Conservation (phyloP, 75 land plant species). For the Chamaecyparis obtusa region DNA sequence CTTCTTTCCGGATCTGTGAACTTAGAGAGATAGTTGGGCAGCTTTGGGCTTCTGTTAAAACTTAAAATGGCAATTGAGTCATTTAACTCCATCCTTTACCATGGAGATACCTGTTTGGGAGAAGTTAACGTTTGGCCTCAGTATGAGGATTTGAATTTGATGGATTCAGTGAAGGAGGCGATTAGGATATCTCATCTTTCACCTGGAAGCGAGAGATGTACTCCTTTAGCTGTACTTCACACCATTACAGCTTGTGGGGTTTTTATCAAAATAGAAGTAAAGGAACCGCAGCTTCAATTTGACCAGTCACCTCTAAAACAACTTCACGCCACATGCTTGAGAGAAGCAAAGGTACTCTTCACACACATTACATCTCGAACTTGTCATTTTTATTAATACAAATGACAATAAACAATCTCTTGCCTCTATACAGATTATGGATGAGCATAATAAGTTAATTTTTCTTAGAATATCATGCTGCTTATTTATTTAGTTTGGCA, state of each 20-base stretch:
- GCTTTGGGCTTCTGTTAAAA: slow-evolving; percentile 12
- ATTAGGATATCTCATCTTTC: slow-evolving; percentile 68
- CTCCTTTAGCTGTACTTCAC: slow-evolving; percentile 78
- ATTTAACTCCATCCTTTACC: slow-evolving; percentile 39
- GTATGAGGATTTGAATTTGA: slow-evolving; percentile 42
- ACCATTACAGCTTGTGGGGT: slow-evolving; percentile 61
- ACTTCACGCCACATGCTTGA: slow-evolving; percentile 70
- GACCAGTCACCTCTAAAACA: slow-evolving; percentile 32
- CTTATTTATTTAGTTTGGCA: neutral
- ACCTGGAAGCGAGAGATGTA: slow-evolving; percentile 75
- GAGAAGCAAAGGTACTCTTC: slow-evolving; percentile 66
- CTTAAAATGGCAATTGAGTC: slow-evolving; percentile 8
- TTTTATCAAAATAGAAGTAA: slow-evolving; percentile 64
- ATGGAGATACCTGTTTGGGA: slow-evolving; percentile 50
- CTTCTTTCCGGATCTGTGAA: neutral
- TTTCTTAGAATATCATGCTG: neutral
- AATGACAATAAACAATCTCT: neutral
- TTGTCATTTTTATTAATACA: neutral
- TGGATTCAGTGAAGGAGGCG: slow-evolving; percentile 31
- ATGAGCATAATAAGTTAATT: neutral
- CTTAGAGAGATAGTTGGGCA: neutral
- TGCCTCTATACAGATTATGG: neutral
- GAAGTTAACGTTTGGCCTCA: slow-evolving; percentile 45
- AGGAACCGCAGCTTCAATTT: slow-evolving; percentile 18
- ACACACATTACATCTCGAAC: neutral